Evolutionary conservation across 345 rosid species (phyloP).

Genomic region (Crucihimalaya himalaica): DNA sequence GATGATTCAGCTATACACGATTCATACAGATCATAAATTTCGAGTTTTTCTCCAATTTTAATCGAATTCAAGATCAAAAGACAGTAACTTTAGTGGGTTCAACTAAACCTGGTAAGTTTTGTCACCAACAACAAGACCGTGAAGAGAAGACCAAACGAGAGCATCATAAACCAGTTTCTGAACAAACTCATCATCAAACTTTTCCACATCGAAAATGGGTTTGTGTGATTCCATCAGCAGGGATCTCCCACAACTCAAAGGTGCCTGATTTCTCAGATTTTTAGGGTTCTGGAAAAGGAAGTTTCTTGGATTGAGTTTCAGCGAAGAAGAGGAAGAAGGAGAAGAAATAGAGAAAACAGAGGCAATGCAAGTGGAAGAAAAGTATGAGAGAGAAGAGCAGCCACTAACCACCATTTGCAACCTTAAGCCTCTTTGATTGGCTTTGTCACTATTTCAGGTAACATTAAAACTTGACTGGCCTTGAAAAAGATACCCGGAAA

Average conservation of each 20-base stretch:
- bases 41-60: background rate
- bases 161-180: constrained; percentile 79
- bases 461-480: too few species aligned
- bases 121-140: constrained; percentile 94
- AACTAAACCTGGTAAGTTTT: constrained; percentile 56
- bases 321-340: constrained; percentile 18
- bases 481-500: too few species aligned
- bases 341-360: constrained; percentile 25
- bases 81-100: background rate
- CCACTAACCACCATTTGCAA: constrained; percentile 64
- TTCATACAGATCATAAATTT: background rate
- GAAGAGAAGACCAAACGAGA: constrained; percentile 97
- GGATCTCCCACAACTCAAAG: constrained; percentile 49
- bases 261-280: constrained; percentile 18
- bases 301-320: constrained; percentile 36
- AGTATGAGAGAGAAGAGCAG: constrained; percentile 45
- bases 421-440: background rate
- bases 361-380: constrained; percentile 14
- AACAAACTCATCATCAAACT: constrained; percentile 59
- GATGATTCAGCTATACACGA: background rate
- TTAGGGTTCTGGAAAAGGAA: constrained; percentile 28
- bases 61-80: background rate
- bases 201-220: constrained; percentile 52
- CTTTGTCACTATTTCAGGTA: too few species aligned
- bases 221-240: constrained; percentile 49